A percentile compares a stretch with the other conserved stretches of the same genome.
These are phyloP conservation scores for Eruca vesicaria DNA, from an alignment of 441 rosid species.

Conservation along the genomic window DNA sequence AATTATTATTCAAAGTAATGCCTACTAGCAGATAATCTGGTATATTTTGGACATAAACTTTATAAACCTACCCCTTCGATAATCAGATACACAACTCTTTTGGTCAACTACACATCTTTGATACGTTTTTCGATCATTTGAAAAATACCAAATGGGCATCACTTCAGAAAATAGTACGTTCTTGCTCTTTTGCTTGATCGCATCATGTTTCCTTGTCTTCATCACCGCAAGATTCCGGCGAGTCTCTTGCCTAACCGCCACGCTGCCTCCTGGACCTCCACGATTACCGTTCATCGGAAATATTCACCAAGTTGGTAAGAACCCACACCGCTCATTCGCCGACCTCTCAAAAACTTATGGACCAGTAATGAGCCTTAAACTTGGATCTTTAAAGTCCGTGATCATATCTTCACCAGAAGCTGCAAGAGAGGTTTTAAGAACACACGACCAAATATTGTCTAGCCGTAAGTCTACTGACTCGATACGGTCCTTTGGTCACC, in stretches of 20 bases:
- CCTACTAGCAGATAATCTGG: not conserved
- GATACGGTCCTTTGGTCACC: slow-evolving; percentile 11
- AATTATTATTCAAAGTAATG: not conserved
- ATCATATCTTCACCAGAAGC: slow-evolving; percentile 38
- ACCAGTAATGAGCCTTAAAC: slow-evolving; percentile 41
- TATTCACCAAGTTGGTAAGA: slow-evolving; percentile 20
- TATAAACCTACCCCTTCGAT: not conserved
- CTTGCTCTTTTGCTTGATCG: not conserved
- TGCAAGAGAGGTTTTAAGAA: slow-evolving; percentile 42
- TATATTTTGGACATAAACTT: too few relatives aligned
- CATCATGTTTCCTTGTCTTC: slow-evolving; percentile 9
- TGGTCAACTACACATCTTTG: not conserved
- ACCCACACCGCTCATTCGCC: slow-evolving; percentile 41
- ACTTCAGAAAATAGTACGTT: not conserved
- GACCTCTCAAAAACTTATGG: slow-evolving; percentile 43
- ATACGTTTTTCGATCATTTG: not conserved
- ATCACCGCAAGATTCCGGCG: not conserved
- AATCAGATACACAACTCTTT: not conserved
- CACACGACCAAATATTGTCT: slow-evolving; percentile 37
- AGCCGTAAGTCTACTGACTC: not conserved
- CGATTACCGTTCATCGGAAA: slow-evolving; percentile 38
- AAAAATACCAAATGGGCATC: not conserved
- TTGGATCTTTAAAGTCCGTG: slow-evolving; percentile 35
- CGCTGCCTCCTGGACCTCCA: slow-evolving; percentile 36
- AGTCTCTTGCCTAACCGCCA: not conserved